Evolutionary conservation across 306 rosid genomes (phyloP), one percentile per base, ranked within the genome.

Genomic region (Carpinus fangiana): DNA sequence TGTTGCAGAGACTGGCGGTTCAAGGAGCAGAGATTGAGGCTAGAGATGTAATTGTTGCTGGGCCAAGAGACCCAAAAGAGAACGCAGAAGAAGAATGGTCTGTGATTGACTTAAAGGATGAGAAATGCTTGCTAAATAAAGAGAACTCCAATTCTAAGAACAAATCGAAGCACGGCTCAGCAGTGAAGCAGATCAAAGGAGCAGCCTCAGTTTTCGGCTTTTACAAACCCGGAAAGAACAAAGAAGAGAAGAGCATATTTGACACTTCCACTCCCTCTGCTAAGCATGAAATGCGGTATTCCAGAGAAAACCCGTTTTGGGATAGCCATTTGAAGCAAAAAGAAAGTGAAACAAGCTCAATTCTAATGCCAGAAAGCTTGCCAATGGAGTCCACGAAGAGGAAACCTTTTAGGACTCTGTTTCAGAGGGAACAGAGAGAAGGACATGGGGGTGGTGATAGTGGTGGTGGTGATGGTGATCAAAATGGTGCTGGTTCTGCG

Each of bases 1-100:
- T 95, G 83, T 82, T 91, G 2, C 98, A 93, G 80, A 85, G 99
- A 71, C 56, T 93, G 54, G 97, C 94, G 8, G 89, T 85, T 45
- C 93, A 93, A 84, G 97, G 96, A 78, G 92, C 87, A 69, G 90
- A 95, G 76, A 88, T 95, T 75, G 94, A 88, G 21, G 89, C 96
- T 34, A 89, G 78, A 52, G 97, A 93, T 78, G 92, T 91, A 56
- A 86, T 91, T 11, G 81, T 78, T 13, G 88, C 82, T 47, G 87
- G 65, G 45, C 17, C 80, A 0, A 90, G 80, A 26, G 89, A 74
- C 2, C 18, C 75, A 5, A 92, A 82, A 59, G 90, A 87, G 81
- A 83, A 64, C 74, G 43, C 86, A 36, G 97, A 90, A 7, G 97
- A 90, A 73, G 93, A 91, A 70, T 93, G 99, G 98, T 89, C 97